Evolutionary conservation across 768 basidiomycete species (phyloP).

Genomic region (Tulasnella sp.): DNA sequence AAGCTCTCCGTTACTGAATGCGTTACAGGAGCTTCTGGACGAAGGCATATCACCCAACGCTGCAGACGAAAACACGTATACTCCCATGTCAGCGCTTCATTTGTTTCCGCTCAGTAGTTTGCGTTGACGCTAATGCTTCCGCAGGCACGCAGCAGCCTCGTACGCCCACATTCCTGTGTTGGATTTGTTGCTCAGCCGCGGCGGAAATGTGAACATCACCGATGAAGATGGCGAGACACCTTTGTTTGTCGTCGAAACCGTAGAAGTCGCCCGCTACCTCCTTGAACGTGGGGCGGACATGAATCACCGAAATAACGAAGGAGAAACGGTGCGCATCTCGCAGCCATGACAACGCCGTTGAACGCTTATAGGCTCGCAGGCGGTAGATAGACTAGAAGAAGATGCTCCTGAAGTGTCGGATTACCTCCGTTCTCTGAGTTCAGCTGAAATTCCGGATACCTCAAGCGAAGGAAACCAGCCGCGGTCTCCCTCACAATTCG

Average conservation of each 20-base stretch:
- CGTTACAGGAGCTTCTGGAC: conserved; percentile 56
- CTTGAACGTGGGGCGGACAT: conserved; percentile 71
- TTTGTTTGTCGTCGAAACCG: conserved; percentile 80
- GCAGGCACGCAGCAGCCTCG: conserved; percentile 89
- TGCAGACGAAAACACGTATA: conserved; percentile 71
- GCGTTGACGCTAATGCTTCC: background rate
- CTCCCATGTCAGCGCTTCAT: conserved; percentile 57
- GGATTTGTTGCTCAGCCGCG: conserved; percentile 72
- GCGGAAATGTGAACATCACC: conserved; percentile 81
- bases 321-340: conserved; percentile 65
- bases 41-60: conserved; percentile 63
- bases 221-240: conserved; percentile 91
- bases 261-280: conserved; percentile 73
- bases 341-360: background rate
- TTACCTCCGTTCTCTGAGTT: conserved; percentile 49
- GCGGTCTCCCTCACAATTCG: conserved; percentile 55
- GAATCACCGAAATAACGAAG: conserved; percentile 62
- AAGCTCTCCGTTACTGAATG: background rate
- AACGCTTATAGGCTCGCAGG: conserved; percentile 43
- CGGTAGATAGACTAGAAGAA: conserved; percentile 63
- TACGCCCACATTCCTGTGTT: conserved; percentile 77
- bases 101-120: background rate
- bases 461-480: conserved; percentile 25
- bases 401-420: conserved; percentile 67
- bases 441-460: conserved; percentile 31